Evolutionary conservation across 371 early-diverging fungal genomes (phyloP), one percentile per base, ranked within the genome.

Genomic region (Mucor piriformis): DNA sequence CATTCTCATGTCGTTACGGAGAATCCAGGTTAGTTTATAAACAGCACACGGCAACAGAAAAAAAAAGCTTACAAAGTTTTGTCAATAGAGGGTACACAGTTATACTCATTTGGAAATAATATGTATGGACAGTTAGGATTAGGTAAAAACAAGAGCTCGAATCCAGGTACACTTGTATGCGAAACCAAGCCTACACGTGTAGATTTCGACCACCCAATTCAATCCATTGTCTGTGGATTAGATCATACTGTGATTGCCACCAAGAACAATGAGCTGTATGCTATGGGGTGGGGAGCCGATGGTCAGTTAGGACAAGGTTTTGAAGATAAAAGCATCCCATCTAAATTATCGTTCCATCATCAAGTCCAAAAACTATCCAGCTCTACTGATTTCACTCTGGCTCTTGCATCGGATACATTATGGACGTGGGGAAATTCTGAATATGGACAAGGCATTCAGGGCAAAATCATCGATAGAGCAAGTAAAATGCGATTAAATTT

Each of bases 361-460:
- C 57, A 66, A 1, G 67, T 90, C 20, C 63, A 70, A 16, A 81
- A 85, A 34, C 65, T 92, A 12, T 75, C 88, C 1, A 73, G 87
- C 0, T 80, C 87, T 0, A 89, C 90, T 0, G 92, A 92, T 63
- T 92, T 87, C 59, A 89, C 90, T 2, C 54, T 91, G 46, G 88
- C 90, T 2, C 54, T 90, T 42, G 87, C 84, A 3, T 65, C 90
- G 25, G 63, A 71, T 13, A 77, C 80, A 15, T 37, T 92, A 34
- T 90, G 83, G 80, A 85, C 83, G 25, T 92, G 92, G 92, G 92
- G 92, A 16, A 92, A 92, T 64, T 85, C 89, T 6, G 92, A 92
- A 70, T 91, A 92, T 66, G 91, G 91, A 12, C 91, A 92, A 69
- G 85, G 87, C 51, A 84, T 87, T 84, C 81, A 83, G 29, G 88